A percentile compares a stretch with the other conserved stretches of the same genome.
These are phyloP conservation scores for Detonula confervacea DNA, from an alignment of 352 stramenopile species.

Conservation along the genomic window DNA sequence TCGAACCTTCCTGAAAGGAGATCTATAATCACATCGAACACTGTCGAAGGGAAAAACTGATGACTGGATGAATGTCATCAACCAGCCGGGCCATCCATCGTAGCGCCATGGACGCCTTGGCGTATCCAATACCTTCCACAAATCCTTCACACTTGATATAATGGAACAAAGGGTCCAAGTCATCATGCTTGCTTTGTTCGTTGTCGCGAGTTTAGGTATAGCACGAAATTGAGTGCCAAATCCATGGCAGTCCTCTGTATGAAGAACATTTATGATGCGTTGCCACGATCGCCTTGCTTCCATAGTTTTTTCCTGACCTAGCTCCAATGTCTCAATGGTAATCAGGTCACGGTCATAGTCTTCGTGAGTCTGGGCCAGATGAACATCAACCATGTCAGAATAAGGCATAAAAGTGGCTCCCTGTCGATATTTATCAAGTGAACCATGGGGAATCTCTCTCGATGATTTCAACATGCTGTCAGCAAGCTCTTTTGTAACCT, in stretches of 20 bases:
- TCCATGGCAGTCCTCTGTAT: conserved; percentile 20
- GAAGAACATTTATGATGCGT: conserved; percentile 14
- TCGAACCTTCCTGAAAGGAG: conserved; percentile 4
- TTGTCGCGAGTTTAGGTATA: conserved; percentile 3
- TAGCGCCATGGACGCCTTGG: conserved; percentile 3
- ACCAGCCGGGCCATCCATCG: conserved; percentile 9
- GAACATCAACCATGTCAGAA: conserved; percentile 4
- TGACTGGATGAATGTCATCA: conserved; percentile 5
- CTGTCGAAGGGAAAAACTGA: conserved; percentile 8
- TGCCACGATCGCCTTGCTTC: conserved; percentile 8
- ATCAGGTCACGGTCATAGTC: conserved; percentile 7
- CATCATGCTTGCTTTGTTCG: conserved; percentile 2
- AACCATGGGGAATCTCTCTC: background rate
- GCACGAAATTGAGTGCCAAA: conserved; percentile 25
- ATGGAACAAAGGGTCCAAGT: conserved; percentile 15
- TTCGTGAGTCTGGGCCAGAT: conserved; percentile 1
- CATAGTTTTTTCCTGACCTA: conserved; percentile 1
- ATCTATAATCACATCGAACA: background rate
- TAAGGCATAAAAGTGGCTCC: conserved; percentile 18
- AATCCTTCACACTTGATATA: conserved; percentile 2
- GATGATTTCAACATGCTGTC: conserved; percentile 13
- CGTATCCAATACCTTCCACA: conserved; percentile 21
- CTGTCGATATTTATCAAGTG: conserved; percentile 5
- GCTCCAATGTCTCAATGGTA: background rate
- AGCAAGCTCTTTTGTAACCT: conserved; percentile 2